phyloP scores from a whole-genome alignment of 345 rosid genomes.

The Gossypium stocksii region DNA sequence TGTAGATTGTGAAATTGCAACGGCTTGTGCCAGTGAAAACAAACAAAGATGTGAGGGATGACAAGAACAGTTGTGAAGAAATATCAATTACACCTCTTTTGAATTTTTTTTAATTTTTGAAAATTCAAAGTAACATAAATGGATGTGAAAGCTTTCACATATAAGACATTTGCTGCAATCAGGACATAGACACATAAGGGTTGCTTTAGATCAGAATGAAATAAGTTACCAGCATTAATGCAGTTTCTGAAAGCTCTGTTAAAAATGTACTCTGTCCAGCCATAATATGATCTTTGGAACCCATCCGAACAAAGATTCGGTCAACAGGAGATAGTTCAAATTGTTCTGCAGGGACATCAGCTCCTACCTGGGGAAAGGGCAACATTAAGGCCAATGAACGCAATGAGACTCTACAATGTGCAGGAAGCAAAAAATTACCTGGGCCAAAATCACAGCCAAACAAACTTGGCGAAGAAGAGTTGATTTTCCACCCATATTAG shows the following conservation, averaged over 20 bases:
- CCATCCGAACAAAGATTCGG: slow-evolving; percentile 89
- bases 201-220: slow-evolving; percentile 8
- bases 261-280: slow-evolving; percentile 92
- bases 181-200: background rate
- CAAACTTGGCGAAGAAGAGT: slow-evolving; percentile 99
- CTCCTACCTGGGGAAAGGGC: slow-evolving; percentile 61
- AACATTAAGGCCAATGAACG: slow-evolving; percentile 8
- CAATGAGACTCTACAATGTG: slow-evolving; percentile 8
- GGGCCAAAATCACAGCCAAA: slow-evolving; percentile 86
- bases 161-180: background rate
- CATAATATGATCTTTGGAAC: slow-evolving; percentile 95
- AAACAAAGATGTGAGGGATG: background rate
- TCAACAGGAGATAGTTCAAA: slow-evolving; percentile 82
- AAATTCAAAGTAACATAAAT: background rate
- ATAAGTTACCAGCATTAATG: slow-evolving; percentile 73
- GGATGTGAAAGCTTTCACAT: background rate
- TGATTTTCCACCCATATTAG: slow-evolving; percentile 99
- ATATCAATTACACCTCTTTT: background rate
- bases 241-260: slow-evolving; percentile 98
- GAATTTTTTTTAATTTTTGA: background rate
- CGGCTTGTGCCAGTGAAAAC: background rate
- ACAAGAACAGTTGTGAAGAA: slow-evolving; percentile 2
- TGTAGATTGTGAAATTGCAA: background rate
- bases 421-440: slow-evolving; percentile 40
- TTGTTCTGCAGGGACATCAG: slow-evolving; percentile 89